Base-by-base conservation (phyloP, 805 yeast genomes). In the Candida palmyrensis region DNA sequence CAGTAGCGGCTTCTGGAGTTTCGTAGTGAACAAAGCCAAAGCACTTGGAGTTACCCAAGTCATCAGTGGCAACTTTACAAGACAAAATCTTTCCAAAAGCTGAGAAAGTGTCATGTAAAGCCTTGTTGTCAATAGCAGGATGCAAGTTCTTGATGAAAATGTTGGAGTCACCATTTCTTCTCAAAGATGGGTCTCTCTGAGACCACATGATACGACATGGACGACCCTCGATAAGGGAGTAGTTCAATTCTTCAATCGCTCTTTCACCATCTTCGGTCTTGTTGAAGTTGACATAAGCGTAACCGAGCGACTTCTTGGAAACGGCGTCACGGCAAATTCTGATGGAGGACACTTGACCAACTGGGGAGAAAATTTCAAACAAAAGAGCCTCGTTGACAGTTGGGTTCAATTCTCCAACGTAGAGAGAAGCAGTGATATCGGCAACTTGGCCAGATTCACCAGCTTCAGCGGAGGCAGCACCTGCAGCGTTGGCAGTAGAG, bases 191-290 rank as follows among this genome's bases (percentile, higher is more conserved):
- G 64, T 92, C 97, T 71, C 97, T 87, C 75, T 92, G 97, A 49
- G 97, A 88, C 97, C 97, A 88, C 97, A 92, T 92, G 73, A 92
- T 90, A 69, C 98, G 87, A 72, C 97, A 88, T 55, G 96, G 88
- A 57, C 82, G 86, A 57, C 96, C 97, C 66, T 89, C 89, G 70
- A 92, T 80, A 55, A 79, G 79, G 39, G 88, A 68, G 75, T 92
- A 92, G 86, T 90, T 92, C 68, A 92, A 78, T 68, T 87, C 92
- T 60, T 88, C 95, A 62, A 92, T 73, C 43, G 98, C 98, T 57
- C 75, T 80, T 70, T 82, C 88, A 58, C 96, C 97, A 57, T 92
- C 97, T 44, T 75, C 84, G 48, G 75, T 68, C 64, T 81, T 78
- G 71, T 82, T 88, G 81, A 72, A 92, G 82, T 92, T 92, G 55